Percentiles rank a stretch among this genome's conserved stretches.
These are phyloP conservation scores for Nannochloropsis oceanica DNA, from an alignment of 108 stramenopile species.

Conservation along the genomic window DNA sequence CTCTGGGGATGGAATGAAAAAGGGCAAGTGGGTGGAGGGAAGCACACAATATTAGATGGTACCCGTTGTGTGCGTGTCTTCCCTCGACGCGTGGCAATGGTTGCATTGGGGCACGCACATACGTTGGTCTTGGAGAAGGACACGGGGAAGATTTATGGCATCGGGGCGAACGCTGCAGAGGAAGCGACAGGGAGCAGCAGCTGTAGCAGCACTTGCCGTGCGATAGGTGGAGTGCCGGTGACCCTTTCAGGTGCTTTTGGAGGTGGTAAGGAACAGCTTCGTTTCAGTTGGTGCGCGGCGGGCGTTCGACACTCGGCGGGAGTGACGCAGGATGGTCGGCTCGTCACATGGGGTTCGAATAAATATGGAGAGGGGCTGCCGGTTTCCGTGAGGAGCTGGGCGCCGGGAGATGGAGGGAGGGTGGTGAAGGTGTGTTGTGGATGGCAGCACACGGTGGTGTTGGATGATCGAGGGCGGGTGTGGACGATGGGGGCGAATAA, in stretches of 20 bases:
- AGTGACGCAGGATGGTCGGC: neutral
- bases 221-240: neutral
- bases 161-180: neutral
- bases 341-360: neutral
- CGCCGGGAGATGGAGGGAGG: neutral
- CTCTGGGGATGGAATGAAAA: neutral
- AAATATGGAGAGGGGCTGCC: neutral
- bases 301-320: neutral
- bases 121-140: neutral
- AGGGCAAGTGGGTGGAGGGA: neutral
- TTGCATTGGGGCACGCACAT: neutral
- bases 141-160: neutral
- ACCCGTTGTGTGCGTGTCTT: neutral
- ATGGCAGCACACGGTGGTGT: neutral
- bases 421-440: neutral
- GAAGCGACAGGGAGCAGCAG: neutral
- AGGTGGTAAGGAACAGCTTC: neutral
- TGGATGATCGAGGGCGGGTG: neutral
- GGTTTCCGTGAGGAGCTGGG: neutral
- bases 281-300: neutral
- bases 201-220: neutral
- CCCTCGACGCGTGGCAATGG: neutral
- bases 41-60: neutral
- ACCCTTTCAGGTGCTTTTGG: neutral
- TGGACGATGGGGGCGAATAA: neutral